Evolutionary conservation across 495 filamentous ascomycete species (phyloP), one percentile per base, ranked within the genome.

Genomic region (Neurospora sp.): DNA sequence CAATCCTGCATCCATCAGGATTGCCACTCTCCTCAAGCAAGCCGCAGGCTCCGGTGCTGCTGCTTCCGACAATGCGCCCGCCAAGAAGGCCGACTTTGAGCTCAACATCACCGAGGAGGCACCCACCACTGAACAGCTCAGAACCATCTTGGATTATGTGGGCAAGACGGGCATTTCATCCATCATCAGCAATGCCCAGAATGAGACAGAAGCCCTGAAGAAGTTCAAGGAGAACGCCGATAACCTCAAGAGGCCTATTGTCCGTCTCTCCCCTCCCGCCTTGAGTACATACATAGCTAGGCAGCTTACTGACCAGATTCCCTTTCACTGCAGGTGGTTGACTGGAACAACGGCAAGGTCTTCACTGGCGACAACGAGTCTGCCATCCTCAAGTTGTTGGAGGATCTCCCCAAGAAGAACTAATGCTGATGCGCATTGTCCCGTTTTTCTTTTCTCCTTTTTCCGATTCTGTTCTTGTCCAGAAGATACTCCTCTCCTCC

Each of bases 321-420:
- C 68, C 6, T n/a, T 59, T 22, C 16, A 27, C 12, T 45, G 71
- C 77, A 94, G 92, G 87, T 87, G 70, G 96, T 99, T 35, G 96
- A 98, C 81, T 99, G 96, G 96, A 90, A 90, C 74, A 93, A 94
- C 82, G 96, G 96, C 71, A 89, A 88, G 78, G 94, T 90, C 77
- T 87, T 92, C 39, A 84, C 88, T 70, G 92, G 93, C 8, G 90
- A 91, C 68, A 87, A 91, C 74, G 89, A 95, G 83, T 94, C 93
- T 14, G 92, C 93, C 82, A 96, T 97, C 68, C 79, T 96, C 76
- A 90, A 89, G 77, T 87, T 97, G 86, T 81, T 97, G 20, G 84
- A 87, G 22, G 76, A 72, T 45, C 83, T 90, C 72, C 79, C 86
- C 72, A 86, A 87, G 40, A 86, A 88, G 75, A 78, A 87, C 74